Percentiles rank a stretch among this genome's conserved stretches.
Evolutionary conservation across 2,329 filamentous ascomycete genomes (phyloP).

Genomic region (Aspergillus amoenus): DNA sequence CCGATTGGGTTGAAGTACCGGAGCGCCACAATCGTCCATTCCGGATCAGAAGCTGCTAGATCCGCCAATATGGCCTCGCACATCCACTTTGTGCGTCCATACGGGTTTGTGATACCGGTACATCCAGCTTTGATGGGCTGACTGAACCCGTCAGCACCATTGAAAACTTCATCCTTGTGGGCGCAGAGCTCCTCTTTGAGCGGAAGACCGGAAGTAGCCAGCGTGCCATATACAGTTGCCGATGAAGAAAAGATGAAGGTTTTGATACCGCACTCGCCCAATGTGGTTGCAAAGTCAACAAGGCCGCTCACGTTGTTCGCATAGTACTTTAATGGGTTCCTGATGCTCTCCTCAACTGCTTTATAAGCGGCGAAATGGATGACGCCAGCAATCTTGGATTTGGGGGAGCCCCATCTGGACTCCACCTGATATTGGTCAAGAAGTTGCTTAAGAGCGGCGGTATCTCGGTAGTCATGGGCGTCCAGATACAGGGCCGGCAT

Average conservation of each 20-base stretch:
- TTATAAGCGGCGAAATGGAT: constrained; percentile 71
- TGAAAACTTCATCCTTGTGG: constrained; percentile 49
- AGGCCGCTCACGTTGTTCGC: constrained; percentile 66
- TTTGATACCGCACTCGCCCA: constrained; percentile 61
- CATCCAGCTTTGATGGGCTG: constrained; percentile 49
- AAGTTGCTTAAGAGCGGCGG: constrained; percentile 42
- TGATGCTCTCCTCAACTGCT: constrained; percentile 64
- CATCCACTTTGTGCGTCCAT: constrained; percentile 67
- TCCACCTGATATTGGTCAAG: constrained; percentile 43
- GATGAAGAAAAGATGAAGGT: constrained; percentile 69
- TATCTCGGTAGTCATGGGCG: constrained; percentile 50
- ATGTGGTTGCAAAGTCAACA: constrained; percentile 57
- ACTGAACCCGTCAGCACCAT: constrained; percentile 45
- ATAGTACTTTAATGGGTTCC: constrained; percentile 63
- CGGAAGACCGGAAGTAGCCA: constrained; percentile 52
- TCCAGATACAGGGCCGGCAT: constrained; percentile 49
- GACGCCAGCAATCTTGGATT: constrained; percentile 60
- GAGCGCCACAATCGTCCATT: constrained; percentile 63
- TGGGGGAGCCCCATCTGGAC: constrained; percentile 34
- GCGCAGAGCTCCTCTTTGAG: constrained; percentile 59
- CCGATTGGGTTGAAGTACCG: constrained; percentile 70
- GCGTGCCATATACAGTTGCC: constrained; percentile 64
- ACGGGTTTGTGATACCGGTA: constrained; percentile 62
- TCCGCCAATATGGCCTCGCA: constrained; percentile 66
- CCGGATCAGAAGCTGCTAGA: constrained; percentile 58